Base-by-base conservation (phyloP, 441 rosid species). In the Biscutella auriculata region DNA sequence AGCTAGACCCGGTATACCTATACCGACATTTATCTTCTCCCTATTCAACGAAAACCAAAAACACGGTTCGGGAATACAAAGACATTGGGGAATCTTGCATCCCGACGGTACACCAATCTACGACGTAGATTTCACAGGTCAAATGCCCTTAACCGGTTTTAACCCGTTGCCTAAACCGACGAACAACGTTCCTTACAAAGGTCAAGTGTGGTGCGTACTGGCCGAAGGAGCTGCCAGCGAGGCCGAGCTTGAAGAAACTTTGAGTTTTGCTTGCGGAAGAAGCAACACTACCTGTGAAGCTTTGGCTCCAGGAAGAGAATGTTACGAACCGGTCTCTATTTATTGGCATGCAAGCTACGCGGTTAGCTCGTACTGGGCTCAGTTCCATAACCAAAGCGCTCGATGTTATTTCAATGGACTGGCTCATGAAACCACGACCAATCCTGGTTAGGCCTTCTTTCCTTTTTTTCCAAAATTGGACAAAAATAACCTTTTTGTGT, bases 331-430 rank as follows among this genome's bases (percentile, higher is more conserved):
- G 0, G 56, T 78, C 4, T 77, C 86, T 0, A 11, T 74, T 14
- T 26, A 16, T 45, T 67, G 74, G 85, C 93, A 81, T 13, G 83
- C 96, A 5, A 85, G 84, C 58, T 91, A 78, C 11, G 98, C 96
- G 1, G 68, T 91, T 43, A 87, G 90, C 61, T 79, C 96, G 1
- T 81, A 85, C 35, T 87, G 95, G 96, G 79, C 96, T 8, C 68
- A 71, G 69, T 82, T 78, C 29, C 73, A 82, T 49, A 77, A 39
- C 37, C 66, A 33, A 35, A 88, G 81, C 8, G 81, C 70, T 17
- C 62, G 39, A 34, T 91, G 96, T 78, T 75, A 71, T 76, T 84
- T 87, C 58, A 68, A 78, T 75, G 96, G 98, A 48, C 70, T 85
- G 16, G 93, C 96, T 9, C 65, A 45, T 43, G 78, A 78, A 73